phyloP scores from a whole-genome alignment of 2,329 filamentous ascomycete genomes.

The Exserohilum rostratum region DNA sequence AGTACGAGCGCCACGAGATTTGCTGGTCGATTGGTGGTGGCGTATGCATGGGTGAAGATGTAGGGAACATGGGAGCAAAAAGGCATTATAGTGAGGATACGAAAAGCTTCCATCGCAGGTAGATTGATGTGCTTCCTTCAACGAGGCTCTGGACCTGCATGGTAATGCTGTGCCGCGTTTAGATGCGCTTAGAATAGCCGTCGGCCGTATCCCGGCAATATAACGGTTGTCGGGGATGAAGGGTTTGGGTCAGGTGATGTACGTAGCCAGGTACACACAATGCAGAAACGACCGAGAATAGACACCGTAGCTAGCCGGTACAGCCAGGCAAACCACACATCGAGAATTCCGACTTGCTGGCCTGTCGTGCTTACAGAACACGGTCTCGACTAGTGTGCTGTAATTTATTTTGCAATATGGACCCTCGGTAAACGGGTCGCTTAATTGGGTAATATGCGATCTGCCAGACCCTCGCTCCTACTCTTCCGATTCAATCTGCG shows the following conservation, averaged over 20 bases:
- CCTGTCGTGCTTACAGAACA: slow-evolving; percentile 40
- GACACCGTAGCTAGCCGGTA: slow-evolving; percentile 8
- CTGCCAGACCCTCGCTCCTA: slow-evolving; percentile 21
- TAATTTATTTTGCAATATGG: slow-evolving; percentile 37
- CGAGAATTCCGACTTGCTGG: slow-evolving; percentile 27
- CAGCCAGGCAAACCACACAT: slow-evolving; percentile 1
- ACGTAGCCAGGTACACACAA: slow-evolving; percentile 7
- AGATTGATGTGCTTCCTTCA: slow-evolving; percentile 30
- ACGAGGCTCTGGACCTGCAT: slow-evolving; percentile 26
- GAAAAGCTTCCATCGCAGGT: slow-evolving; percentile 40
- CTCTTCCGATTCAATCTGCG: slow-evolving; percentile 30
- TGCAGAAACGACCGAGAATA: slow-evolving; percentile 1
- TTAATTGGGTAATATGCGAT: slow-evolving; percentile 43
- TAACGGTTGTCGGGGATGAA: slow-evolving; percentile 23
- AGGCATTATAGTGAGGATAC: slow-evolving; percentile 37
- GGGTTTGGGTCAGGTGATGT: slow-evolving; percentile 37
- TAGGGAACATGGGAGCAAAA: slow-evolving; percentile 20
- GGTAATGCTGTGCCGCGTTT: slow-evolving; percentile 9
- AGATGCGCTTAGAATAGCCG: slow-evolving; percentile 38
- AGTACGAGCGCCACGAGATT: slow-evolving; percentile 6
- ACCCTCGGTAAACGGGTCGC: slow-evolving; percentile 33
- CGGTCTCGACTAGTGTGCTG: slow-evolving; percentile 39
- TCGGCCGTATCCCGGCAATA: slow-evolving; percentile 22
- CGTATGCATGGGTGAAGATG: slow-evolving; percentile 3
- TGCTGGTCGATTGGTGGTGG: slow-evolving; percentile 4